Base-by-base conservation (phyloP, 495 filamentous ascomycete genomes). In the Lophium mytilinum region DNA sequence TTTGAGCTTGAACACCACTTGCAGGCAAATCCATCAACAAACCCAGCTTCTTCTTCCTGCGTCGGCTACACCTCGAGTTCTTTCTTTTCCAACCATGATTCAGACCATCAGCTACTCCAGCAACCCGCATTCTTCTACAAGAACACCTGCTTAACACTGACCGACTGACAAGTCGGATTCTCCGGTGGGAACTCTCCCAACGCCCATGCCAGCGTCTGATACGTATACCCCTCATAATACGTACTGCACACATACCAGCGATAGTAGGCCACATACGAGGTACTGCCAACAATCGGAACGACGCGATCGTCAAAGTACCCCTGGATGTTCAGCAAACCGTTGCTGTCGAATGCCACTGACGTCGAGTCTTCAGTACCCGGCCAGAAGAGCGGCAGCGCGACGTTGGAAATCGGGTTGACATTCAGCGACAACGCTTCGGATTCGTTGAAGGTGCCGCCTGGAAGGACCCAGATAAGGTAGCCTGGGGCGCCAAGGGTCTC, bases 121-220 rank as follows among this genome's bases (percentile, higher is more conserved):
- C 6, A 30, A 30, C 39, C 17, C 39, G 1, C 2, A 14, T 2
- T 33, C 15, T 30, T 15, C 36, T 53, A 39, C 37, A 46, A 15
- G 11, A 64, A 55, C 10, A 64, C 53, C 46, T 57, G 60, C 54
- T 69, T 68, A 53, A 82, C 74, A 33, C 69, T 62, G 1, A 82
- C 79, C 21, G 71, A 60, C 52, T 72, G 66, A 65, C 81, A 84
- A 12, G 74, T 79, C 3, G 80, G 80, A 63, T 83, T 84, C 69
- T 78, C 71, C 12, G 81, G 79, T 56, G 64, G 47, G 9, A 60
- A 67, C 19, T 62, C 48, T 7, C 75, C 75, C 56, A 74, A 37
- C 6, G 72, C 67, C 79, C 79, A 84, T 33, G 69, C 73, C 17
- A 83, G 53, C 0, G 74, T 73, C 34, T 71, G 65, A 66, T 82